Evolutionary conservation across 2,329 filamentous ascomycete species (phyloP), one percentile per base, ranked within the genome.

Genomic region (Fusarium coffeatum): DNA sequence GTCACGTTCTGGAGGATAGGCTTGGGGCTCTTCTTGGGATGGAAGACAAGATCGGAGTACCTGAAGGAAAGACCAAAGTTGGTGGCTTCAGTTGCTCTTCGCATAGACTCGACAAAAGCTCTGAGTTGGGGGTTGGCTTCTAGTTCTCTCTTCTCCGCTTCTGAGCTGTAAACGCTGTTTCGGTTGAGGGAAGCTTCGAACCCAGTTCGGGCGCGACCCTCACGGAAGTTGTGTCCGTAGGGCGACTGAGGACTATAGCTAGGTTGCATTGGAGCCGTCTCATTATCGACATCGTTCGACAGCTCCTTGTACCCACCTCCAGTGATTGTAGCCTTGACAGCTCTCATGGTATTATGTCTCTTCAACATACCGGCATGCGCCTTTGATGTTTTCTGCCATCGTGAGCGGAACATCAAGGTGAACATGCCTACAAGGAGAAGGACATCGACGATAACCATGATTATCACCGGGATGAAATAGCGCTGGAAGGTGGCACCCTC

Each of bases 61-160:
- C 83, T 81, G 70, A 88, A 88, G 5, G 82, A 84, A 20, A 88
- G 77, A 5, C 86, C 86, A 62, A 88, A 84, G 27, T 83, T 81
- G 8, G 81, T 79, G 3, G 83, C 84, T 34, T 85, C 83, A 3
- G 86, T 85, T 20, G 84, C 84, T 65, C 79, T 83, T 23, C 82
- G 81, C 80, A 88, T 84, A 1, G 85, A 87, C 45, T 84, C 81
- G 25, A 88, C 81, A 69, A 88, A 87, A 0, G 80, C 78, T 37
- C 81, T 80, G 20, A 87, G 80, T 68, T 86, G 79, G 5, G 74
- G 72, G 25, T 72, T 69, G 34, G 68, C 64, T 13, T 68, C 62
- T 1, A 64, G 27, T 32, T 74, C 68, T 11, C 58, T 62, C n/a
- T 59, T 37, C 34, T 65, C 59, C 32, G 65, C 60, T 9, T 66